phyloP scores from a whole-genome alignment of 345 rosid genomes.

The Garcia nutans region DNA sequence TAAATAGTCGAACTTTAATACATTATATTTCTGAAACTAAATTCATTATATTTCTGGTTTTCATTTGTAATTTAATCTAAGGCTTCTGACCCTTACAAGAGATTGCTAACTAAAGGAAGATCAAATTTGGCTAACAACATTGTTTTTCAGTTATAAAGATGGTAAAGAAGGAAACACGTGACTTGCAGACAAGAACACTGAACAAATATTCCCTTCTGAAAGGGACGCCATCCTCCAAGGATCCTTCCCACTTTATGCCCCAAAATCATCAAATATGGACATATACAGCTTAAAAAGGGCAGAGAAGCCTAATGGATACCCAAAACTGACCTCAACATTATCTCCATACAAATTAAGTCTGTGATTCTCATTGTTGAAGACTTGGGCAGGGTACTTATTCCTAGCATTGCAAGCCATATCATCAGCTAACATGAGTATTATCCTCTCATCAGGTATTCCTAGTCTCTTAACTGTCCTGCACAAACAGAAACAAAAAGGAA shows the following conservation, averaged over 20 bases:
- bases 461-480: conserved; percentile 91
- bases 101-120: not conserved
- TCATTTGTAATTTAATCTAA: not conserved
- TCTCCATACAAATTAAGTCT: conserved; percentile 94
- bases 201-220: not conserved
- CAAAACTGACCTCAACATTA: conserved; percentile 78
- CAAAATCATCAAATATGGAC: not conserved
- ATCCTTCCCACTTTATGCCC: not conserved
- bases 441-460: conserved; percentile 96
- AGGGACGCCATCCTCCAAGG: not conserved
- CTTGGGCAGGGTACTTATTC: conserved; percentile 95
- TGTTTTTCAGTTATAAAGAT: not conserved
- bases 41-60: too few species aligned
- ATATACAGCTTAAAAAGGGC: not conserved
- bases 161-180: not conserved
- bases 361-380: conserved; percentile 95
- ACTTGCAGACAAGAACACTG: not conserved
- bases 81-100: not conserved
- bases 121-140: not conserved
- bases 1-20: not conserved
- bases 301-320: conserved; percentile 6
- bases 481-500: conserved; percentile 18
- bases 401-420: conserved; percentile 98
- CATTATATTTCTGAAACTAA: not conserved
- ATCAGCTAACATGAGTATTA: conserved; percentile 94